Conservation (phyloP, 139 green algal species). For the Closterium sp. region DNA sequence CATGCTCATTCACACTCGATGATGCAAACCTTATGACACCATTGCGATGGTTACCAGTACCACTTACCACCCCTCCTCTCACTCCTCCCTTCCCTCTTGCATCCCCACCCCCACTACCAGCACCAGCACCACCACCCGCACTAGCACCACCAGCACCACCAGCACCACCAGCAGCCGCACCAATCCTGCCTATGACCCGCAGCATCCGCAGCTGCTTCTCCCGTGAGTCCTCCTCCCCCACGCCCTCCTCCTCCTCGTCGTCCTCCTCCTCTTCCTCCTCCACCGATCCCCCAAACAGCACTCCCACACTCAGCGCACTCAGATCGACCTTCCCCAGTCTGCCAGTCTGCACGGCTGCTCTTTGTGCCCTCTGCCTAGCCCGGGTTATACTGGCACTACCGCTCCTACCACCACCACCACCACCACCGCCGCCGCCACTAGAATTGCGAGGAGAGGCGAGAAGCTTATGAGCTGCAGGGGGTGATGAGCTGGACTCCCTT, state of each 20-base stretch:
- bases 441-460: not conserved
- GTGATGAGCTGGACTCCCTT: not conserved
- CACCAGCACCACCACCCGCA: no score
- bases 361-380: not conserved
- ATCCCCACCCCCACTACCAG: no score
- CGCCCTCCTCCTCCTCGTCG: not conserved
- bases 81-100: not conserved
- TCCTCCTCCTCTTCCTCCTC: not conserved
- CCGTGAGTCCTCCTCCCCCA: not conserved
- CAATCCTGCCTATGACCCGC: not conserved
- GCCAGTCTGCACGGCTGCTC: not conserved
- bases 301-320: not conserved
- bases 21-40: not conserved
- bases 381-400: not conserved
- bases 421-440: not conserved
- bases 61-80: not conserved
- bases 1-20: not conserved
- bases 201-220: not conserved
- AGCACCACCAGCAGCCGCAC: not conserved
- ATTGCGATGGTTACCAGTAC: not conserved
- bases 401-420: not conserved
- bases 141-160: not conserved
- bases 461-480: not conserved
- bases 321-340: not conserved
- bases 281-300: not conserved